These are phyloP conservation scores for Candida takata DNA, from an alignment of 805 yeast genomes.

Conservation along the genomic window DNA sequence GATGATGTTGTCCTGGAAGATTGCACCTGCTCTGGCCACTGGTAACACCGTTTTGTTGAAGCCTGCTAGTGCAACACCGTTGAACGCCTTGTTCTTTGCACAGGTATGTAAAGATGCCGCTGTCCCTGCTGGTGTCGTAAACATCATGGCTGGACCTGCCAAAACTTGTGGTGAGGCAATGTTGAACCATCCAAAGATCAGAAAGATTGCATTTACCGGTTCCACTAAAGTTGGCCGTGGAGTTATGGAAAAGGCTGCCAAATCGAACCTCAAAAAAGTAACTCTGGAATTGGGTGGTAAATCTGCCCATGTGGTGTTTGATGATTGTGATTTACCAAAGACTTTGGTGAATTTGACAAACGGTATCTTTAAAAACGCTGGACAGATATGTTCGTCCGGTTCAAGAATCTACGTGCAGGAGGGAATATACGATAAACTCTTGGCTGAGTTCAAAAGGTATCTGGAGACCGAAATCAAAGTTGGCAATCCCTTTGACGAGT, in stretches of 20 bases:
- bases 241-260: constrained; percentile 64
- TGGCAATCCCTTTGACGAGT: constrained; percentile 69
- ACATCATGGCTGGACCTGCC: constrained; percentile 72
- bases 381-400: constrained; percentile 81
- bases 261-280: constrained; percentile 68
- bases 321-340: constrained; percentile 54
- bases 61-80: constrained; percentile 74
- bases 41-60: constrained; percentile 70
- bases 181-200: constrained; percentile 58
- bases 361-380: constrained; percentile 75
- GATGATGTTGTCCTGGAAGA: constrained; percentile 73
- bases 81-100: constrained; percentile 61
- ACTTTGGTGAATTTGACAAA: constrained; percentile 43
- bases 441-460: constrained; percentile 50
- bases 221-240: constrained; percentile 70
- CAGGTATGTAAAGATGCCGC: constrained; percentile 60
- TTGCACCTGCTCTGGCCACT: constrained; percentile 72
- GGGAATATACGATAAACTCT: constrained; percentile 56
- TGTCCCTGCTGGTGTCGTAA: constrained; percentile 68
- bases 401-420: constrained; percentile 74
- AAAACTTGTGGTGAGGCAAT: constrained; percentile 66
- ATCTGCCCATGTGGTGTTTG: constrained; percentile 69
- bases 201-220: constrained; percentile 78
- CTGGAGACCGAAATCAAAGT: constrained; percentile 51
- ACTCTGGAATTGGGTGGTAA: constrained; percentile 82